These are phyloP conservation scores for Stylosanthes scabra DNA, from an alignment of 331 rosid species.

Conservation along the genomic window DNA sequence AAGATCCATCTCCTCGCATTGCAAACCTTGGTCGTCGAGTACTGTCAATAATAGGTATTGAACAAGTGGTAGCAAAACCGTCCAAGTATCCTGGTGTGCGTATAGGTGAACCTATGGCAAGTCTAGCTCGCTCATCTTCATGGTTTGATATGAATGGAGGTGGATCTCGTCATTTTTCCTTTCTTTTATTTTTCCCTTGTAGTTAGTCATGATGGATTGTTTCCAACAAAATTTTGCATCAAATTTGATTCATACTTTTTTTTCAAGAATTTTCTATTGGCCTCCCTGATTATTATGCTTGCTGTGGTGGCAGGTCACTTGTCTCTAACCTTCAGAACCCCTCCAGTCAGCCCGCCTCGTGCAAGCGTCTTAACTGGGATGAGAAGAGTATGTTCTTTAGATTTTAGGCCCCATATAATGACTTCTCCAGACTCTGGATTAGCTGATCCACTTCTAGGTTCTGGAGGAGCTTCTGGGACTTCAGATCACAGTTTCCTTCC, in stretches of 20 bases:
- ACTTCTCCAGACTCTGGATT: conserved; percentile 89
- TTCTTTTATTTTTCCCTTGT: conserved; percentile 7
- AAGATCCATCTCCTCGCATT: conserved; percentile 97
- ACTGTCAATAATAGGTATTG: conserved; percentile 94
- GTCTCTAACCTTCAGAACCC: conserved; percentile 94
- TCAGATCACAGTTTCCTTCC: conserved; percentile 92
- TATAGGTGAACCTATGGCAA: conserved; percentile 56
- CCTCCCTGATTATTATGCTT: conserved; percentile 25
- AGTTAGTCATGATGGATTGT: conserved; percentile 13
- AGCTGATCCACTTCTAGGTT: conserved; percentile 93
- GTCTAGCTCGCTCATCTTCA: conserved; percentile 91
- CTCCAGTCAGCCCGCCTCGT: conserved; percentile 99
- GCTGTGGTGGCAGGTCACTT: conserved; percentile 69
- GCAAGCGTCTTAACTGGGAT: conserved; percentile 81
- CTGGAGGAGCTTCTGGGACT: conserved; percentile 63
- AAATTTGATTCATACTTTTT: conserved; percentile 5
- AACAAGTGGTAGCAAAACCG: conserved; percentile 92
- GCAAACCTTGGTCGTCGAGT: conserved; percentile 91
- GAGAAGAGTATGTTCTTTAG: conserved; percentile 94
- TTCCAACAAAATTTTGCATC: conserved; percentile 29
- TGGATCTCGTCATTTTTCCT: conserved; percentile 29
- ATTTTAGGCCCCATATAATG: conserved; percentile 91
- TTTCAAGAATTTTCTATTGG: conserved; percentile 10
- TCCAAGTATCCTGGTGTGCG: conserved; percentile 44
- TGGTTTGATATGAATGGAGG: conserved; percentile 99